Evolutionary conservation across 2,329 filamentous ascomycete genomes (phyloP), one percentile per base, ranked within the genome.

Genomic region (Sporothrix humicola): DNA sequence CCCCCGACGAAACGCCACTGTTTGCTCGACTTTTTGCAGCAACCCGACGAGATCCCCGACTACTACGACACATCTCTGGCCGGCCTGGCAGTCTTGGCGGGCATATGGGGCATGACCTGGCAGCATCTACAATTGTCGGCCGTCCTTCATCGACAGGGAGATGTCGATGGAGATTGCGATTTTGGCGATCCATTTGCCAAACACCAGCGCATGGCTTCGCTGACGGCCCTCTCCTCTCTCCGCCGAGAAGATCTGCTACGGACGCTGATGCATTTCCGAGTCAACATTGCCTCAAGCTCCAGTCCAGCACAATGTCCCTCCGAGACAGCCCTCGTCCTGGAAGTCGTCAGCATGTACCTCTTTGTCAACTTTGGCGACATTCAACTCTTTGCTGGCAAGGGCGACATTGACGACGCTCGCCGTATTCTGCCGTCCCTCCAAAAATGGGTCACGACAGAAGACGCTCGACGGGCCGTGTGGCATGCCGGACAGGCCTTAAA

Each of bases 331-430:
- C 77, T 88, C 17, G 78, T 87, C n/a, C 78, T 87, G 9, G 84
- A 87, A 77, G 82, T 91, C 0, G 82, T 91, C 12, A 82, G 90
- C 73, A 87, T 92, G 84, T 87, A 91, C 77, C 82, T 92, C 4
- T 87, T 92, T 78, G 85, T 90, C 59, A 89, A 88, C 0, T 82
- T 92, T 2, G 87, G 91, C 76, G 90, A 92, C 73, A 82, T 92
- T 17, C 90, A 92, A 77, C 69, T 90, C 3, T 92, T 92, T 76
- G 88, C 89, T 0, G 91, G 91, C 5, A 90, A 91, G 59, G 90
- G 91, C 76, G 90, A 89, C 31, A 87, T 90, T 75, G 89, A 91
- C 48, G 88, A 92, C 78, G 90, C 90, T 3, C 85, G 87, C 3
- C 73, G 73, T 26, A 73, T 75, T 13, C 59, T 75, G 17, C 75